Evolutionary conservation across 257 asterid genomes (phyloP), one percentile per base, ranked within the genome.

Genomic region (Nicotiana obtusifolia): DNA sequence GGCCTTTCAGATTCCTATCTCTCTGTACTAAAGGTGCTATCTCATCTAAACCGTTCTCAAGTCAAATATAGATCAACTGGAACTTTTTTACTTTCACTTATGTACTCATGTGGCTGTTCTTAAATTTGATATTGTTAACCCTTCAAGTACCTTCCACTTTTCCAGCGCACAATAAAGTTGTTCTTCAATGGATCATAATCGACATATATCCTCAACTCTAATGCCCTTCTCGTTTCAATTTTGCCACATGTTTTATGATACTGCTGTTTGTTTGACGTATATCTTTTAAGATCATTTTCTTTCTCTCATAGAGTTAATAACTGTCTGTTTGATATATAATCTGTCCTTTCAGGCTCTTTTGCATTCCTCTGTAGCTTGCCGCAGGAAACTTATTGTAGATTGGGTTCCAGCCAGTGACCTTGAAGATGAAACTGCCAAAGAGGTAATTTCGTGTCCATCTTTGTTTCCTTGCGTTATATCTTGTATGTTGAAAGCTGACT

Each of bases 361-460:
- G 90, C 97, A 92, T 86, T 94, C 97, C 80, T 87, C 92, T 71
- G 95, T 92, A 84, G 91, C 92, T 75, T 90, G 92, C 83, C 86
- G 26, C 66, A 87, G 93, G 89, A 90, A 92, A 84, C 89, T 92
- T 77, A 88, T 88, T 85, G 80, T 90, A 81, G 93, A 90, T 81
- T 90, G 95, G 97, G 97, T 92, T 57, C 90, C 95, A n/a, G 93
- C 97, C 69, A 87, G 95, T 86, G 97, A 92, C 87, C 97, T 92
- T 81, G 97, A 92, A 91, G 86, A 82, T 76, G 88, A 91, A 62
- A 86, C 93, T 73, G 86, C 87, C 66, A 78, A 81, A 68, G 91
- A 92, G 97, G 97, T 90, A 82, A 41, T 33, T 49, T 78, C 86
- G 4, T 33, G 26, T 80, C 56, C 59, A 65, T 53, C 64, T 78